Conservation (phyloP, 2,329 filamentous ascomycete genomes). For the Sclerotinia sclerotiorum region DNA sequence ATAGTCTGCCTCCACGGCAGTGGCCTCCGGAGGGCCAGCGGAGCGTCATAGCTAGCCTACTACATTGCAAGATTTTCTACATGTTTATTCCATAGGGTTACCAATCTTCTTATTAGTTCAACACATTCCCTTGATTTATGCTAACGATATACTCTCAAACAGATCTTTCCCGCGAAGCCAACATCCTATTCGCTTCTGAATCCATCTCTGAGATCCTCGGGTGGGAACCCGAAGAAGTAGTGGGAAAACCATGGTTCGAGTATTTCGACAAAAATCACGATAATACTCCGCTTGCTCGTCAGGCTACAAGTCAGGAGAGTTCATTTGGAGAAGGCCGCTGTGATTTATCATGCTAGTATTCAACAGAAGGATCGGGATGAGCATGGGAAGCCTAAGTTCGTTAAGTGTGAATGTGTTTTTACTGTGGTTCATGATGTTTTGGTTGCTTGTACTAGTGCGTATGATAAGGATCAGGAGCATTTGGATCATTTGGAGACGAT, state of each 20-base stretch:
- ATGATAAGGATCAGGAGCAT: conserved; percentile 46
- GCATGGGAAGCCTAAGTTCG: conserved; percentile 48
- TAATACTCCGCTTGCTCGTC: conserved; percentile 71
- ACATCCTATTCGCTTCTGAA: conserved; percentile 79
- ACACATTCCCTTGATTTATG: conserved; percentile 22
- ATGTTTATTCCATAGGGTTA: background rate
- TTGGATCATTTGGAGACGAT: conserved; percentile 1
- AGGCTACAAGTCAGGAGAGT: conserved; percentile 69
- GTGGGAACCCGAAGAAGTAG: conserved; percentile 73
- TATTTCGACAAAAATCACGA: conserved; percentile 72
- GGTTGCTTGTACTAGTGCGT: conserved; percentile 80
- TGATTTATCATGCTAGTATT: conserved; percentile 76
- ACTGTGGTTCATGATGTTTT: conserved; percentile 86
- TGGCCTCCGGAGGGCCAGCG: no score
- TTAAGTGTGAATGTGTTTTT: conserved; percentile 85
- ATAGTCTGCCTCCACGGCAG: no score
- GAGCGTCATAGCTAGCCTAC: no score
- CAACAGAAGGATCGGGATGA: conserved; percentile 60
- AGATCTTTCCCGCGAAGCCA: conserved; percentile 75
- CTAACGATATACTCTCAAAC: conserved; percentile 27
- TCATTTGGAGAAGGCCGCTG: conserved; percentile 78
- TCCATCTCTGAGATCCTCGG: conserved; percentile 82
- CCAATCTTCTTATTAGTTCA: conserved; percentile 17
- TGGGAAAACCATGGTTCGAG: conserved; percentile 76
- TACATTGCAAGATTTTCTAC: no score